These are phyloP conservation scores for Pilasporangium apinafurcum DNA, from an alignment of 352 stramenopile species.

Conservation along the genomic window DNA sequence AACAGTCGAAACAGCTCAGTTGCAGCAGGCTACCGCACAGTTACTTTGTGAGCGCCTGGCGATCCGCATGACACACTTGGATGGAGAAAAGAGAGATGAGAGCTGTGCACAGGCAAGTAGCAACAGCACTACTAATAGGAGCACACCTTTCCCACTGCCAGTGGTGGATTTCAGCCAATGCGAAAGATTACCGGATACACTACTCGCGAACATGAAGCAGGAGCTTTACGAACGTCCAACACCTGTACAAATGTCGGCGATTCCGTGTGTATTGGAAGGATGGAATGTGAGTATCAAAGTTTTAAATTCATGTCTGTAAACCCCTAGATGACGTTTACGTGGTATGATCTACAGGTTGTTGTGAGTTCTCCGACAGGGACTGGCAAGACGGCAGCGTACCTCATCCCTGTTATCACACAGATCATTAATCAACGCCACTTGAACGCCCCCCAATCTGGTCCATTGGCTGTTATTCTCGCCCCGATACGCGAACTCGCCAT, in stretches of 20 bases:
- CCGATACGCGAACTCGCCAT: constrained; percentile 69
- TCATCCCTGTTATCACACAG: constrained; percentile 47
- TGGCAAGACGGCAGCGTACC: constrained; percentile 62
- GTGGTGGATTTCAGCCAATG: constrained; percentile 11
- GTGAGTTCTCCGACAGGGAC: constrained; percentile 59
- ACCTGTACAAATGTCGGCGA: constrained; percentile 71
- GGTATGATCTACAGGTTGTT: constrained; percentile 24
- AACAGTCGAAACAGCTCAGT: background rate
- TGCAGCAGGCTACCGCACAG: constrained; percentile 1
- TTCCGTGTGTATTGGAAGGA: constrained; percentile 38
- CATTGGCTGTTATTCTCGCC: constrained; percentile 40
- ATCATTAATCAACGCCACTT: constrained; percentile 12
- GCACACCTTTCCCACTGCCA: constrained; percentile 9
- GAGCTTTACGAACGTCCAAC: constrained; percentile 35
- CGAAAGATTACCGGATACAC: constrained; percentile 16
- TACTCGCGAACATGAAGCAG: constrained; percentile 30
- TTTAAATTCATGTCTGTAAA: background rate
- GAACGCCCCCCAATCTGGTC: constrained; percentile 1
- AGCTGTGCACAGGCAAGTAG: background rate
- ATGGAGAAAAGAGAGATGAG: background rate
- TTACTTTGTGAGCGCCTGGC: constrained; percentile 21
- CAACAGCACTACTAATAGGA: too few relatives aligned
- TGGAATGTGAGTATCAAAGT: constrained; percentile 23
- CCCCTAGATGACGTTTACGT: background rate
- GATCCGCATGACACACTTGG: constrained; percentile 17